Base-by-base conservation (phyloP, 768 basidiomycete species). In the Mycena rosella region DNA sequence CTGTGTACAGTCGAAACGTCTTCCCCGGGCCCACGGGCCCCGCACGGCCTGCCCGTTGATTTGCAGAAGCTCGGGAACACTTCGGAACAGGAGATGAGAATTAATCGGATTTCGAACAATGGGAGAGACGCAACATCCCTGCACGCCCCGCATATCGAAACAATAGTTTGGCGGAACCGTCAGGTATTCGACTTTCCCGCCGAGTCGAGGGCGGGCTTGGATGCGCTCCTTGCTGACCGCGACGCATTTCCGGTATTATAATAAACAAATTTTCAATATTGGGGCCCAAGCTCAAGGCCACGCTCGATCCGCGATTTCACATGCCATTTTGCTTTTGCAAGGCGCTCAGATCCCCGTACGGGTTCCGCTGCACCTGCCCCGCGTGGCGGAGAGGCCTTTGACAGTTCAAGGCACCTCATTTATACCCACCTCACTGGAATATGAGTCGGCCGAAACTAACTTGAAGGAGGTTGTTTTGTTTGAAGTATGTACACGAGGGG, bases 21-120 rank as follows among this genome's bases (percentile, higher is more conserved):
- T 98, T 98, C 55, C 97, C 97, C 0, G 97, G 97, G 27, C 98
- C 96, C 0, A 96, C 98, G 48, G 97, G 92, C 44, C 97, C 97
- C n/a, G 97, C 97, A 75, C 97, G 96, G 38, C 97, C 97, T 1
- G 96, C 85, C 32, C 97, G 89, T 74, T 99, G 97, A n/a, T 95
- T 88, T 6, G 97, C 97, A 76, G 98, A 96, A 22, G 97, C 96
- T 81, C 98, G 97, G 18, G 97, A 98, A 73, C 40, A 44, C 53
- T 54, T 3, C 24, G 34, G 38, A 36, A 7, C 2, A n/a, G 34
- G 38, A 38, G 14, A 3, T 38, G 15, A 38, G 38, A 10, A 9
- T 17, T 15, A 17, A 17, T 3, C 3, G 15, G 15, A 38, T 10
- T 10, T 38, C 38, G 15, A 38, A 36, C 5, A 18, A 36, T 18